Evolutionary conservation across 441 rosid species (phyloP).

Genomic region (Viola pubescens): DNA sequence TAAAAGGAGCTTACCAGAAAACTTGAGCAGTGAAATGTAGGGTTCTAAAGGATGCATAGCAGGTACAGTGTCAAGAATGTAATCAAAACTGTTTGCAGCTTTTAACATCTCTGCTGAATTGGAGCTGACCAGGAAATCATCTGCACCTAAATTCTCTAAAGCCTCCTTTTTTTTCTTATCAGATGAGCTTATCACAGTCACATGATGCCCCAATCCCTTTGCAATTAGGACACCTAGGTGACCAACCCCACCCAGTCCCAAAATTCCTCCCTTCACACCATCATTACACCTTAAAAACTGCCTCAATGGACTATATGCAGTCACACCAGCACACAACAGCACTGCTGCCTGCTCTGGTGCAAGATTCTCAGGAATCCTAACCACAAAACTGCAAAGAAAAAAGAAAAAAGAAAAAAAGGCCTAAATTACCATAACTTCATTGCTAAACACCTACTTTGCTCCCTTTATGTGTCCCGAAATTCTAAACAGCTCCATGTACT

Average conservation of each 20-base stretch:
- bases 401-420: neutral
- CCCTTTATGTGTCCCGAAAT: too few species aligned
- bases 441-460: neutral
- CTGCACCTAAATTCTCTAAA: slow-evolving; percentile 30
- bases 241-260: slow-evolving; percentile 48
- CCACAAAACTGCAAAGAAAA: slow-evolving; percentile 29
- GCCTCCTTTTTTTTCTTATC: slow-evolving; percentile 40
- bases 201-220: slow-evolving; percentile 44
- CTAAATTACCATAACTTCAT: neutral
- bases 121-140: slow-evolving; percentile 35
- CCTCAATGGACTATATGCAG: slow-evolving; percentile 42
- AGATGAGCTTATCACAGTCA: slow-evolving; percentile 45
- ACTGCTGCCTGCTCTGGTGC: slow-evolving; percentile 42
- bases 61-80: slow-evolving; percentile 39
- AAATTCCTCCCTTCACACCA: slow-evolving; percentile 26
- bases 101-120: slow-evolving; percentile 25
- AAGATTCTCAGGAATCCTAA: slow-evolving; percentile 33
- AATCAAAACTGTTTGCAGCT: slow-evolving; percentile 30
- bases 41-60: slow-evolving; percentile 30
- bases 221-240: slow-evolving; percentile 40
- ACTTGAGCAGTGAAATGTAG: slow-evolving; percentile 31
- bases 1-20: slow-evolving; percentile 33
- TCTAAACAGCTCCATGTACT: too few species aligned
- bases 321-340: slow-evolving; percentile 37
- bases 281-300: slow-evolving; percentile 19